Base-by-base conservation (phyloP, 495 filamentous ascomycete genomes). In the Podospora comata region DNA sequence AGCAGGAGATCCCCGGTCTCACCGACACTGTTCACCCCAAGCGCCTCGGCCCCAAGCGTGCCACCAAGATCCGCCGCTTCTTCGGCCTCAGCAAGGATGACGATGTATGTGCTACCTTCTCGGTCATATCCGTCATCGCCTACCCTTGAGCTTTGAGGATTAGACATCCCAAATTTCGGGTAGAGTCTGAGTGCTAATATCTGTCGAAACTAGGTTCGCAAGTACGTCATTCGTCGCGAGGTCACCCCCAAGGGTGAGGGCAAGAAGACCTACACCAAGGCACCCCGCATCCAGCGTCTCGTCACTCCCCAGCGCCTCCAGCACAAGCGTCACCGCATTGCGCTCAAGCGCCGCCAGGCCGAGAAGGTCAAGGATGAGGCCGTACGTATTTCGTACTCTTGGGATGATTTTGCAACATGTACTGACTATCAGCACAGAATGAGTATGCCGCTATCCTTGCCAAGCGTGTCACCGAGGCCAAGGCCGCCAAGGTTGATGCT, bases 11-110 rank as follows among this genome's bases (percentile, higher is more conserved):
- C 79, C 93, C 96, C 78, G 96, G 96, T 76, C 82, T 99, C 70
- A 99, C 95, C 84, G 95, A 99, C 83, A 87, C 87, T 80, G 92
- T 97, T 77, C 90, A 95, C 86, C 96, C 95, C 80, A 98, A 99
- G 90, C 89, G 95, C 74, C 89, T 99, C 75, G 95, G 95, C 71
- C 95, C 95, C 85, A 99, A 99, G 93, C 88, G 95, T 78, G 95
- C 95, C 78, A 97, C 93, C 81, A 98, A 97, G 93, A 97, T 99
- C 85, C 90, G 94, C 79, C 89, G 88, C 79, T 98, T 99, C 89
- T 99, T 99, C 85, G 88, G 92, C 83, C 90, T 99, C 87, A 91
- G 88, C 90, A 97, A 97, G 92, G 93, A 97, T 86, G 95, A 99
- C 85, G 95, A 99, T 91, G 95, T 99, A 90, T 85, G 94, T 89